Evolutionary conservation across 2,329 filamentous ascomycete species (phyloP).

Genomic region (Epichloe hybrida): DNA sequence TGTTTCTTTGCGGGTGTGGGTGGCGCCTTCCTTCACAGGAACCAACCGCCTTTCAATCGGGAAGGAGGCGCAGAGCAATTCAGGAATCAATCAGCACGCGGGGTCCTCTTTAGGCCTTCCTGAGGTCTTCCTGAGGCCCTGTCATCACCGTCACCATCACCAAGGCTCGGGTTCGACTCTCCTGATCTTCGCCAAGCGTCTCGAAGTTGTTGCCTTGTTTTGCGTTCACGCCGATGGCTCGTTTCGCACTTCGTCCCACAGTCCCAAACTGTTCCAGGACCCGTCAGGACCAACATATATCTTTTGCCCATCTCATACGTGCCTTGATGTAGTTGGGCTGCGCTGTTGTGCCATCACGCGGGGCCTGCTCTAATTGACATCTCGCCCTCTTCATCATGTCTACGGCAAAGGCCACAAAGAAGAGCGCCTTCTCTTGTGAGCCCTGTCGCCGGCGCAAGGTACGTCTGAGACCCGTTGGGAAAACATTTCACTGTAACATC

Average conservation of each 20-base stretch:
- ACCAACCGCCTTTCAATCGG: not conserved
- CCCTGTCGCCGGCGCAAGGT: constrained; percentile 47
- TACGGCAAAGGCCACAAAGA: constrained; percentile 30
- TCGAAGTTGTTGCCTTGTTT: not conserved
- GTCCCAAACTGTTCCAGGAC: not conserved
- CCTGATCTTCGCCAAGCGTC: not conserved
- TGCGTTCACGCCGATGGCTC: not conserved
- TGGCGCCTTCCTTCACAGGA: constrained; percentile 2
- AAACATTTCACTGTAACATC: not conserved
- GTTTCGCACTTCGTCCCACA: not conserved
- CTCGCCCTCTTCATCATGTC: constrained; percentile 15
- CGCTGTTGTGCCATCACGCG: not conserved
- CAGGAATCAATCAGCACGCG: not conserved
- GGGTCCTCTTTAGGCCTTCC: not conserved
- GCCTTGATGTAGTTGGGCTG: not conserved
- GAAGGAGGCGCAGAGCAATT: not conserved
- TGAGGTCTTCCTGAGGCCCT: not conserved
- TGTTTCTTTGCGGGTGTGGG: not conserved
- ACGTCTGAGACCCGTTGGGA: constrained; percentile 4
- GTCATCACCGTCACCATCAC: not conserved
- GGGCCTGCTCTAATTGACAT: not conserved
- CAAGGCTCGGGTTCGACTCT: not conserved
- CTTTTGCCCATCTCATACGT: not conserved
- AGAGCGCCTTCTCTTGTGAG: constrained; percentile 49
- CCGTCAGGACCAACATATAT: not conserved